These are phyloP conservation scores for Thinopyrum obtusiflorum DNA, from an alignment of 202 grass and related monocot species.

Conservation along the genomic window DNA sequence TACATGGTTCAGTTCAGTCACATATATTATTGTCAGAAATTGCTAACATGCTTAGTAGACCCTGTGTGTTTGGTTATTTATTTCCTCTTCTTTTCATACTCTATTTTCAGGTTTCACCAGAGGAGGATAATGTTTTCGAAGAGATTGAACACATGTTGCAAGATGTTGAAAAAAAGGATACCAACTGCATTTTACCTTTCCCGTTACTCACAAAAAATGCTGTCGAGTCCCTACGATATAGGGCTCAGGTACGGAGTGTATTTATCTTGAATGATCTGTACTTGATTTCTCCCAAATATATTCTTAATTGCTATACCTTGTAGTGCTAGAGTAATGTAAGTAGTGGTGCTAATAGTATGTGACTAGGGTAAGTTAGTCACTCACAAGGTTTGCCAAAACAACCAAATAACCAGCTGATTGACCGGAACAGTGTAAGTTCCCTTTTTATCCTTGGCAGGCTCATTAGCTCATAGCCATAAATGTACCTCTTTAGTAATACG, in stretches of 20 bases:
- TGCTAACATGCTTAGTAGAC: background rate
- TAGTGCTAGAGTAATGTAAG: background rate
- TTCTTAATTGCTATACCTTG: constrained; percentile 11
- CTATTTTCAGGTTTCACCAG: constrained; percentile 58
- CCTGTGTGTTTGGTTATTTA: constrained; percentile 33
- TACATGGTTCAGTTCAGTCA: constrained; percentile 9
- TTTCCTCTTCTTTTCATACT: constrained; percentile 25
- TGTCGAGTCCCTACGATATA: constrained; percentile 82
- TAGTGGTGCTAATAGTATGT: constrained; percentile 12
- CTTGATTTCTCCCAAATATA: background rate
- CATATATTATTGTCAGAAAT: constrained; percentile 13
- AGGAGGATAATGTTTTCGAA: constrained; percentile 53
- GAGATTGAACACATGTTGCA: constrained; percentile 60
- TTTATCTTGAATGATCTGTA: constrained; percentile 24
- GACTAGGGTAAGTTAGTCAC: constrained; percentile 11
- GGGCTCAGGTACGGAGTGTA: constrained; percentile 64
- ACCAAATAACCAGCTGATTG: background rate
- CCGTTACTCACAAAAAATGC: constrained; percentile 73
- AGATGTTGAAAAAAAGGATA: constrained; percentile 52
- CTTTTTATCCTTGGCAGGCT: background rate
- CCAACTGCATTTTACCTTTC: constrained; percentile 63
- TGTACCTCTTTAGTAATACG: background rate
- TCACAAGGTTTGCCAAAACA: background rate
- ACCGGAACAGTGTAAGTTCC: background rate
- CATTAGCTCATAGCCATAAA: background rate